Conservation (phyloP, 306 rosid genomes). For the Cucurbita ficifolia region DNA sequence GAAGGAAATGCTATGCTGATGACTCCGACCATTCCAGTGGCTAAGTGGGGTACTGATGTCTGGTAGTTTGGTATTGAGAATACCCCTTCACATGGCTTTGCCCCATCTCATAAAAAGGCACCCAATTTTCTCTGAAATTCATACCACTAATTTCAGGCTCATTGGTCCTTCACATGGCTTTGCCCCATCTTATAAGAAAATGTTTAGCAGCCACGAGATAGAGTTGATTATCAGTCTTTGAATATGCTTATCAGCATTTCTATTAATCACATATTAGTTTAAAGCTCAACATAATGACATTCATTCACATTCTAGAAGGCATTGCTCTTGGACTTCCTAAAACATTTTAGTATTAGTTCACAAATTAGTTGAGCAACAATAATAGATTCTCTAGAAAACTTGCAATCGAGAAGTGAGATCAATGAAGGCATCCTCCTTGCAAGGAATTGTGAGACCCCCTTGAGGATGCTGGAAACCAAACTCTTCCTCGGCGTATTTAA, state of each 20-base stretch:
- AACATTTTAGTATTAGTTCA: neutral
- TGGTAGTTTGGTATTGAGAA: slow-evolving; percentile 1
- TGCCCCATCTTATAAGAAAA: neutral
- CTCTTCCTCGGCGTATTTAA: neutral
- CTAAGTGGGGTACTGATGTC: neutral
- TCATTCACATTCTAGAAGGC: neutral
- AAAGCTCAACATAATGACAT: neutral
- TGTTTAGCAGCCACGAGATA: neutral
- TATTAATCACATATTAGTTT: neutral
- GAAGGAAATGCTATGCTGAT: slow-evolving; percentile 2
- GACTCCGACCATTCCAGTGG: neutral
- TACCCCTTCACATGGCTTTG: neutral
- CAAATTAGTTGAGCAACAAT: neutral
- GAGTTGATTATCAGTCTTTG: too few species aligned
- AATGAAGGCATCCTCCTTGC: neutral
- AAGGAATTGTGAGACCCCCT: slow-evolving; percentile 1
- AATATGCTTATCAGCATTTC: neutral
- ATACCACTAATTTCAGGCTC: neutral
- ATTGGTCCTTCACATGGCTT: too few species aligned
- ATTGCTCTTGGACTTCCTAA: neutral
- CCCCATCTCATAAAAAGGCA: neutral
- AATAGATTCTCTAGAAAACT: neutral
- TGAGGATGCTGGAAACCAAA: neutral
- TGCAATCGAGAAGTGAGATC: slow-evolving; percentile 7
- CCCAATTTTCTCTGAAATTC: neutral